These are phyloP conservation scores for Macaranga tanarius DNA, from an alignment of 441 rosid species.

Conservation along the genomic window DNA sequence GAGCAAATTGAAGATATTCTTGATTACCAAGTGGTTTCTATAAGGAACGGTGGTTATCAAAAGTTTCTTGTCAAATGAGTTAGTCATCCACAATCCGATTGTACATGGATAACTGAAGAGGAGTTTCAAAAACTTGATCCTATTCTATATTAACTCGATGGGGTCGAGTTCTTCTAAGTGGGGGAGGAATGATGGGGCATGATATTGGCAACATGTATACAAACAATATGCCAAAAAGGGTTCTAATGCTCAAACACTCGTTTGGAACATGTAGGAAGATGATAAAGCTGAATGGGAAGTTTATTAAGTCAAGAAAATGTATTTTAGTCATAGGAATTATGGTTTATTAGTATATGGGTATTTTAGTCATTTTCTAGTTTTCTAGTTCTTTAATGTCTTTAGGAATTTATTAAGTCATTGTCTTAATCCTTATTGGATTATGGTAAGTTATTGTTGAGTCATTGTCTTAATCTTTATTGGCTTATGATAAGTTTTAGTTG, in stretches of 20 bases:
- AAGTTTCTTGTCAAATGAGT: neutral
- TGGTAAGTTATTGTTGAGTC: too few species aligned
- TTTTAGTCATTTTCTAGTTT: too few species aligned
- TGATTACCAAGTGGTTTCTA: neutral
- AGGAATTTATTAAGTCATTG: too few species aligned
- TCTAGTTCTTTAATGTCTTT: too few species aligned
- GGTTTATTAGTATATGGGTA: too few species aligned
- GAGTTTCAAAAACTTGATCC: neutral
- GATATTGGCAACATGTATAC: neutral
- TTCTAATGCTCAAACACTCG: neutral
- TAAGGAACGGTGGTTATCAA: neutral
- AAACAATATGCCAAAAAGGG: too few species aligned
- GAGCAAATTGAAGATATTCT: neutral
- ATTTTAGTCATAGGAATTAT: too few species aligned
- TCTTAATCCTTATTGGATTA: too few species aligned
- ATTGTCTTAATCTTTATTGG: too few species aligned
- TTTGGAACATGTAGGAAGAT: neutral
- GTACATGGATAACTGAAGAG: neutral
- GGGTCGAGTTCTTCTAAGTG: neutral
- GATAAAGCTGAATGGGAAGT: too few species aligned
- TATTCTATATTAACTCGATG: neutral
- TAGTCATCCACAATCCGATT: neutral
- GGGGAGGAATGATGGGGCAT: neutral
- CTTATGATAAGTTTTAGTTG: too few species aligned
- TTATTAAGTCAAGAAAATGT: too few species aligned